Evolutionary conservation across 1,139 yeast genomes (phyloP).

Genomic region (Pichia sp.): DNA sequence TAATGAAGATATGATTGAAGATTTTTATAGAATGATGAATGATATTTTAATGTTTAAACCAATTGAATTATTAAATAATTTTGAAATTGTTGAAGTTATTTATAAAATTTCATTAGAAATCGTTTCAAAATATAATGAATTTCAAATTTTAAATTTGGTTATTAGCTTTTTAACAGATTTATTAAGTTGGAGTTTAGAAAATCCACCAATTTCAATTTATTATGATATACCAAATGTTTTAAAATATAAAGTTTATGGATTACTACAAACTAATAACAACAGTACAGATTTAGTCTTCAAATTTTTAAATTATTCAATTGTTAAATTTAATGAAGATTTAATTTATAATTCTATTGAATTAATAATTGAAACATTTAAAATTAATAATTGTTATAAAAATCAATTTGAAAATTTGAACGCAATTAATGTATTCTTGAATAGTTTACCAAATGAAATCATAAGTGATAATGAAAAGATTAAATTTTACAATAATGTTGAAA

Average conservation of each 20-base stretch:
- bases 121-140: constrained; percentile 51
- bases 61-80: constrained; percentile 48
- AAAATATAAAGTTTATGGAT: constrained; percentile 40
- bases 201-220: constrained; percentile 72
- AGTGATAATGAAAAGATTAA: constrained; percentile 60
- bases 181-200: constrained; percentile 74
- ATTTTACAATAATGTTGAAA: constrained; percentile 48
- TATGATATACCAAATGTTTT: constrained; percentile 50
- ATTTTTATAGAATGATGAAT: constrained; percentile 76
- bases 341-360: constrained; percentile 74
- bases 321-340: constrained; percentile 65
- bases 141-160: constrained; percentile 64
- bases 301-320: constrained; percentile 61
- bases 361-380: constrained; percentile 56
- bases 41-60: constrained; percentile 82
- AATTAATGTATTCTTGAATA: constrained; percentile 50
- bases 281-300: constrained; percentile 54
- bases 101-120: constrained; percentile 57
- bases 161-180: constrained; percentile 75
- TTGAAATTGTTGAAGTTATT: constrained; percentile 49
- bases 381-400: constrained; percentile 30
- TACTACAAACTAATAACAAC: constrained; percentile 34
- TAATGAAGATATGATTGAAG: constrained; percentile 64
- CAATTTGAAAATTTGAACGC: constrained; percentile 45
- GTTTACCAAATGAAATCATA: constrained; percentile 46